Conservation (phyloP, 2,329 filamentous ascomycete species). For the Biscogniauxia sp. region DNA sequence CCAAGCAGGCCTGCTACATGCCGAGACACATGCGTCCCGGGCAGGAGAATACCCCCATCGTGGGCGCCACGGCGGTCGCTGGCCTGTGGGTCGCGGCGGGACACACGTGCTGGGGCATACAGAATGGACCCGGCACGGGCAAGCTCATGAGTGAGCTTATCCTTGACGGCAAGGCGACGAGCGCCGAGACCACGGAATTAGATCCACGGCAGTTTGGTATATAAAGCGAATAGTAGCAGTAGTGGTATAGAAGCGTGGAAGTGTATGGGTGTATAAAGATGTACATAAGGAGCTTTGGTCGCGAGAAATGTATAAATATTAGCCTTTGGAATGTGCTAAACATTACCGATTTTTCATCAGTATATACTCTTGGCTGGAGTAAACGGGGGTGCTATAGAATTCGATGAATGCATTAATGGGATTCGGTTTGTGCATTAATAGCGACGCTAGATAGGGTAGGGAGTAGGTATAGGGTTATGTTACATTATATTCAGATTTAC, state of each 20-base stretch:
- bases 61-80: conserved; percentile 70
- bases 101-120: conserved; percentile 97
- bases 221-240: conserved; percentile 23
- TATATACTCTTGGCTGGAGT: no score
- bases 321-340: no score
- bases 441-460: no score
- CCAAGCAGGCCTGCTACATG: conserved; percentile 88
- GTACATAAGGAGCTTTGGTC: no score
- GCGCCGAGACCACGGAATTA: conserved; percentile 63
- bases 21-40: conserved; percentile 68
- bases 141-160: conserved; percentile 77
- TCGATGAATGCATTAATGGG: no score
- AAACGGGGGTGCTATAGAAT: no score
- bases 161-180: conserved; percentile 68
- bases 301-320: no score
- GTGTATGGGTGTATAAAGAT: background rate
- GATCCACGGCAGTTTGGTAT: conserved; percentile 66
- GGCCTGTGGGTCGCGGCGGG: conserved; percentile 82
- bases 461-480: no score
- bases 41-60: conserved; percentile 65
- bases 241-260: background rate
- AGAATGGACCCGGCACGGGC: conserved; percentile 88
- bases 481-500: no score
- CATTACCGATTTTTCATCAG: no score
- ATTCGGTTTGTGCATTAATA: no score